Evolutionary conservation across 1,284 basidiomycete species (phyloP), one percentile per base, ranked within the genome.

Genomic region (Meira miltonrushii): DNA sequence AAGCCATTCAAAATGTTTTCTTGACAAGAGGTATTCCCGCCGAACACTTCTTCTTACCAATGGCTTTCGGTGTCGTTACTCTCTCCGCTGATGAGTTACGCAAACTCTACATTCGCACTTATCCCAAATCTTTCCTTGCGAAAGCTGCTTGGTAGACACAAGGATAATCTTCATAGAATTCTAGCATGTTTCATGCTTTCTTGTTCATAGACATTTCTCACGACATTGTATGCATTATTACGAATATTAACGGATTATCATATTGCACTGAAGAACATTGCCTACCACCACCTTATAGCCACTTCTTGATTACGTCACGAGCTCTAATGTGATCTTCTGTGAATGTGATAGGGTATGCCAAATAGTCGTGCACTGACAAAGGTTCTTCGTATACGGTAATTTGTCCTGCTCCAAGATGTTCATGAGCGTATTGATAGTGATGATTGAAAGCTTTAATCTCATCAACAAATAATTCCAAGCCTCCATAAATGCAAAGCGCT

Each of bases 1-100:
- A n/a, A 57, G 55, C 12, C 48, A 48, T 67, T 80, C 84, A 86
- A 72, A 76, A 78, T 17, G 78, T 83, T 9, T 85, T 86, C 79
- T 74, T 82, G 57, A 86, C 84, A 0, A 79, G 83, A 43, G 80
- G 80, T 11, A 82, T 86, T 28, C 79, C 80, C 0, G 82, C 81
- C 39, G 82, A 85, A 65, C 76, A 81, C 71, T 82, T 81, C 69
- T 82, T 83, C 71, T 66, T 84, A 10, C 83, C 83, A 0, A 71
- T 84, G 33, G 74, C 81, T 0, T 80, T 81, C 48, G 81, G 72
- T 4, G 47, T 79, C 41, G 75, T 64, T n/a, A 51, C 82, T 17
- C 64, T 82, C 39, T 41, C 73, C 65, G 55, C 77, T 52, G 78
- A 79, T 55, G 78, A 79, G 58, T 23, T 60, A 3, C 58, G 78